A percentile compares a stretch with the other conserved stretches of the same genome.
Conservation (phyloP, 192 early-diverging fungal species). For the Backusella tarrabulga region DNA sequence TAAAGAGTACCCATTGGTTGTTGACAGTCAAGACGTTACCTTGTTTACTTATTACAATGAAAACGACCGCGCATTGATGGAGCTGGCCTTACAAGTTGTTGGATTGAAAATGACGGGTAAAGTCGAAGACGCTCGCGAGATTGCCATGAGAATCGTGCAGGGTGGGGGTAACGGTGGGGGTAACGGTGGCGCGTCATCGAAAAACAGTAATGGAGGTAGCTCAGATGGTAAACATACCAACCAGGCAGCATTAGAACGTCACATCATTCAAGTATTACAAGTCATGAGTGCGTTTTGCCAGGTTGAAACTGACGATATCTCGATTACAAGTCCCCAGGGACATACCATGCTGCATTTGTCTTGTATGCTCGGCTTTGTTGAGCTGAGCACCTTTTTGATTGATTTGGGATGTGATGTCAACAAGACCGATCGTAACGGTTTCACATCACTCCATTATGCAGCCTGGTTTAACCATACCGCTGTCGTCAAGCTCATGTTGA, state of each 20-base stretch:
- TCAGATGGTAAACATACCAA: constrained; percentile 8
- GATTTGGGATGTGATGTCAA: constrained; percentile 45
- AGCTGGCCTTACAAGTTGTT: constrained; percentile 76
- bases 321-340: constrained; percentile 36
- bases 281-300: constrained; percentile 43
- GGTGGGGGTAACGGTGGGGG: constrained; percentile 10
- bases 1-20: constrained; percentile 34
- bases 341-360: constrained; percentile 69
- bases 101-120: constrained; percentile 69
- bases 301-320: constrained; percentile 34
- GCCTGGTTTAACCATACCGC: constrained; percentile 53
- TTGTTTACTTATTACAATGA: constrained; percentile 60
- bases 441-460: constrained; percentile 71
- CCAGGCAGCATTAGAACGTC: constrained; percentile 34
- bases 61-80: constrained; percentile 77
- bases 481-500: constrained; percentile 59
- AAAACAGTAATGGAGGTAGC: constrained; percentile 17
- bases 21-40: constrained; percentile 36
- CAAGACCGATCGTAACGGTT: constrained; percentile 59
- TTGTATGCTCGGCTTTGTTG: constrained; percentile 58
- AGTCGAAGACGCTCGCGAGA: constrained; percentile 62
- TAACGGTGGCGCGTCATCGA: not conserved
- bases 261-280: constrained; percentile 38
- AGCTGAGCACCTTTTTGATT: constrained; percentile 44
- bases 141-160: constrained; percentile 60